A percentile compares a stretch with the other conserved stretches of the same genome.
Evolutionary conservation across 805 yeast species (phyloP).

Genomic region (Spencermartinsiella europaea): DNA sequence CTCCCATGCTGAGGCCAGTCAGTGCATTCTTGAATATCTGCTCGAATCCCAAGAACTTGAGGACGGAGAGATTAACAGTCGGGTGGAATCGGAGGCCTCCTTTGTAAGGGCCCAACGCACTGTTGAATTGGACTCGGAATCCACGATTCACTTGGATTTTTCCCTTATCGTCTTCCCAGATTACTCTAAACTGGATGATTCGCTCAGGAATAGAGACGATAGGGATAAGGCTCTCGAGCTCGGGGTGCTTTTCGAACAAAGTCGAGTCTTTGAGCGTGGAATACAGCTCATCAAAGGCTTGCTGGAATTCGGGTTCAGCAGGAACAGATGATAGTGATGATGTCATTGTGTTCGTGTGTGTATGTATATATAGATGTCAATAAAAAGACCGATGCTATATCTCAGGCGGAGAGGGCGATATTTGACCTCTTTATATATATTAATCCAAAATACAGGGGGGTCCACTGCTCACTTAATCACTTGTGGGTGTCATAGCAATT

Average conservation of each 20-base stretch:
- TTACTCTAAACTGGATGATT: constrained; percentile 92
- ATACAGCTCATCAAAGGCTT: constrained; percentile 92
- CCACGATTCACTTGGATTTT: constrained; percentile 91
- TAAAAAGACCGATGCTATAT: no score
- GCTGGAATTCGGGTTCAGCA: constrained; percentile 97
- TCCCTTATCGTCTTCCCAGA: constrained; percentile 96
- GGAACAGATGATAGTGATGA: no score
- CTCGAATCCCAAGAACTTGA: constrained; percentile 96
- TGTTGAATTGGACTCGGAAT: constrained; percentile 97
- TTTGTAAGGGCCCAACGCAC: constrained; percentile 98
- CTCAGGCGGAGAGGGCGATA: no score
- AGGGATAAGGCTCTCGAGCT: constrained; percentile 80
- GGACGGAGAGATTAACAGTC: constrained; percentile 87
- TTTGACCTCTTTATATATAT: no score
- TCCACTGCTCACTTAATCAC: no score
- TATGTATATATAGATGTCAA: no score
- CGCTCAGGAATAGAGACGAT: constrained; percentile 95
- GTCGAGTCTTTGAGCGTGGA: constrained; percentile 88
- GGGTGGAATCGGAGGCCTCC: constrained; percentile 99
- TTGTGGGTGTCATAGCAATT: no score
- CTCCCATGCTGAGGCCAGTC: constrained; percentile 97
- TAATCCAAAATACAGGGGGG: no score
- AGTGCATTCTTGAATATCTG: constrained; percentile 98
- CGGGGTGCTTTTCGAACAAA: constrained; percentile 81
- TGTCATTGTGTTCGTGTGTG: no score